Percentiles rank a stretch among this genome's conserved stretches.
These are phyloP conservation scores for Nicotiana sylvestris DNA, from an alignment of 257 asterid species.

Conservation along the genomic window DNA sequence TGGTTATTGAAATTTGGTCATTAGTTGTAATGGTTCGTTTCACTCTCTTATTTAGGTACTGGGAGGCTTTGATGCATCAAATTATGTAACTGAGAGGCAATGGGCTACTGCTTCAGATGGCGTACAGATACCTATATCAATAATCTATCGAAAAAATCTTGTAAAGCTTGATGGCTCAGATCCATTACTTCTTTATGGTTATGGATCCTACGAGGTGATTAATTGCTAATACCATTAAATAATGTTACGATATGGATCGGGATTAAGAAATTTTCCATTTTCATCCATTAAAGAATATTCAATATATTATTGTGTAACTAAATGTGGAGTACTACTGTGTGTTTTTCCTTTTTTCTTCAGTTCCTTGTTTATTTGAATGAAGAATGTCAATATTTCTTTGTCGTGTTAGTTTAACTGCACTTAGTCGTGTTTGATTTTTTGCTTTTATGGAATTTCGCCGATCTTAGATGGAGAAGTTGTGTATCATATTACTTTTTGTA, in stretches of 20 bases:
- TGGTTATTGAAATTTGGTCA: not conserved
- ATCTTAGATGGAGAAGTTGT: constrained; percentile 5
- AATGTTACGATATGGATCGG: too few relatives aligned
- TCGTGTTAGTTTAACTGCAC: not conserved
- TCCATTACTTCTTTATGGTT: constrained; percentile 87
- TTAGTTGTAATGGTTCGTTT: not conserved
- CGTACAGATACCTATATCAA: constrained; percentile 73
- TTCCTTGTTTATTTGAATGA: constrained; percentile 3
- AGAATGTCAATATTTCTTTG: not conserved
- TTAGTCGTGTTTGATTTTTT: not conserved
- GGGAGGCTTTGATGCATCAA: constrained; percentile 81
- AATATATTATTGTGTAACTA: not conserved
- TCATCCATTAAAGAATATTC: too few relatives aligned
- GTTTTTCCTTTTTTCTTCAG: not conserved
- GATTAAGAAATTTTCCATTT: too few relatives aligned
- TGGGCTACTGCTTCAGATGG: constrained; percentile 94
- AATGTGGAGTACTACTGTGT: not conserved
- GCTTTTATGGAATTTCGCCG: not conserved
- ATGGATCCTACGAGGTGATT: constrained; percentile 95
- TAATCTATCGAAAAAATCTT: constrained; percentile 62
- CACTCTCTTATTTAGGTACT: constrained; percentile 50
- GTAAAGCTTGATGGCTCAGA: constrained; percentile 87
- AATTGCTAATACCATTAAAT: not conserved
- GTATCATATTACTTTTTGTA: not conserved
- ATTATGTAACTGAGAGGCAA: constrained; percentile 75